These are phyloP conservation scores for Saccharomyces paradoxus DNA, from an alignment of 805 yeast genomes.

Conservation along the genomic window DNA sequence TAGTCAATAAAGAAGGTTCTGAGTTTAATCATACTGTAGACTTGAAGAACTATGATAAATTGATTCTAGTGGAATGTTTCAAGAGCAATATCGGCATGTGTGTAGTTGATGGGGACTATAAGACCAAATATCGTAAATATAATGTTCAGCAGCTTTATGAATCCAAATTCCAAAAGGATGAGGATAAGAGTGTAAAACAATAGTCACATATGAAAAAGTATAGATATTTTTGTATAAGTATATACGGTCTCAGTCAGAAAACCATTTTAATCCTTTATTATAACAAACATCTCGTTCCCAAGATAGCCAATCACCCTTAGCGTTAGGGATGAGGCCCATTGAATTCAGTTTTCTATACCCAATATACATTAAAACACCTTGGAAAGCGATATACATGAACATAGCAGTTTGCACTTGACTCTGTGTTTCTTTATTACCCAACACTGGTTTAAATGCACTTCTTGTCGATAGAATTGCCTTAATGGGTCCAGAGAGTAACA, in stretches of 20 bases:
- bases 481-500: slow-evolving; percentile 71
- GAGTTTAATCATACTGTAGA: slow-evolving; percentile 66
- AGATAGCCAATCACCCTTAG: slow-evolving; percentile 82
- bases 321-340: slow-evolving; percentile 89
- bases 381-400: slow-evolving; percentile 40
- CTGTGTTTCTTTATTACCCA: slow-evolving; percentile 29
- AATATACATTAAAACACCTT: slow-evolving; percentile 51
- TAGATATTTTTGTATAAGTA: background rate
- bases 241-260: slow-evolving; percentile 3
- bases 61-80: slow-evolving; percentile 80
- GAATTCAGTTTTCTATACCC: slow-evolving; percentile 79
- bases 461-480: slow-evolving; percentile 58
- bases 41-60: slow-evolving; percentile 66
- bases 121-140: slow-evolving; percentile 50
- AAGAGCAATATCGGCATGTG: slow-evolving; percentile 84
- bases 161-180: slow-evolving; percentile 23
- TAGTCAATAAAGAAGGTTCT: slow-evolving; percentile 50
- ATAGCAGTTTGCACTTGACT: slow-evolving; percentile 33
- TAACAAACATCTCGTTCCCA: slow-evolving; percentile 51
- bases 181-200: background rate
- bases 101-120: slow-evolving; percentile 55
- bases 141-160: slow-evolving; percentile 78
- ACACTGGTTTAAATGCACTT: slow-evolving; percentile 44
- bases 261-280: slow-evolving; percentile 14
- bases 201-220: background rate